These are phyloP conservation scores for Elaphomyces granulatus DNA, from an alignment of 495 filamentous ascomycete species.

Conservation along the genomic window DNA sequence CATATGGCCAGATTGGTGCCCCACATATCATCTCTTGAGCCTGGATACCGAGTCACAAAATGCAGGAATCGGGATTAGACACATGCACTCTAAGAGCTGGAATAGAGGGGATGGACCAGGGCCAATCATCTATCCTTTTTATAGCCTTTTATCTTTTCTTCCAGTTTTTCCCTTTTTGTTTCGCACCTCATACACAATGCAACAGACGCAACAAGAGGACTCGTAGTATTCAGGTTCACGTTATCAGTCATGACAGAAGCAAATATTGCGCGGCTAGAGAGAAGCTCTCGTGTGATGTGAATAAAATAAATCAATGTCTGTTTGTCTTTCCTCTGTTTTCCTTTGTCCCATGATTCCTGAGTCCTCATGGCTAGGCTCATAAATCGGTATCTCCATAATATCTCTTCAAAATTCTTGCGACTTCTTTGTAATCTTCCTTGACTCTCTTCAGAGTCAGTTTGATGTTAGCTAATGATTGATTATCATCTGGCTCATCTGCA, in stretches of 20 bases:
- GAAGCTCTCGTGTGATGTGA: background rate
- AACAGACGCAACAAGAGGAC: no score
- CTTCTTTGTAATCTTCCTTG: constrained; percentile 64
- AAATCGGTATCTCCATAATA: constrained; percentile 66
- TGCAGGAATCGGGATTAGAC: no score
- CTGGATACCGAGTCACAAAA: no score
- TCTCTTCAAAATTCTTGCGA: constrained; percentile 51
- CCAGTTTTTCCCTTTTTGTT: no score
- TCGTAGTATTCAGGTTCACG: background rate
- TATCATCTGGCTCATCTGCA: constrained; percentile 42
- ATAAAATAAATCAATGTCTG: background rate
- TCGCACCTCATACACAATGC: no score
- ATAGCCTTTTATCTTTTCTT: no score
- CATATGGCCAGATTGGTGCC: no score
- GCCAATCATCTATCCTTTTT: no score
- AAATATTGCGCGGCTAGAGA: constrained; percentile 17
- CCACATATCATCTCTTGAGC: no score
- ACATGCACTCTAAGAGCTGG: no score
- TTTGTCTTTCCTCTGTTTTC: background rate
- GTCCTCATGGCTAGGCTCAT: constrained; percentile 3
- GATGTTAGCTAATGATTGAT: constrained; percentile 52
- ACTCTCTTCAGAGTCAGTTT: constrained; percentile 51
- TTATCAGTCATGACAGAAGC: constrained; percentile 2
- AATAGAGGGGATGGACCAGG: no score
- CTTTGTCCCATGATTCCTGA: constrained; percentile 5